phyloP scores from a whole-genome alignment of 257 asterid species.

The Nicotiana paniculata region DNA sequence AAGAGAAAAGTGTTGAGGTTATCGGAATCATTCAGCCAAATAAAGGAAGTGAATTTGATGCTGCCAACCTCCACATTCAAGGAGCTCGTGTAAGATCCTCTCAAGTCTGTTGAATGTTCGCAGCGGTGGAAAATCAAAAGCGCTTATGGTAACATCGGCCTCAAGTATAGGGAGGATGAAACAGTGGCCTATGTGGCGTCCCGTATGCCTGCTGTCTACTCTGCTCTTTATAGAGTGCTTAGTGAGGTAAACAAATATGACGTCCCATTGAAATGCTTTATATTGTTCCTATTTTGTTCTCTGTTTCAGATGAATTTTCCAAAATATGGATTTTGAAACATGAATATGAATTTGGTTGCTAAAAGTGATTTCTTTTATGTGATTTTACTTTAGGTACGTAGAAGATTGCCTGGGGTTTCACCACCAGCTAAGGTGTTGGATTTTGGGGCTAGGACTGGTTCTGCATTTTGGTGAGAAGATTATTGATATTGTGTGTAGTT shows the following conservation, averaged over 20 bases:
- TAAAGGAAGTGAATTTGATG: slow-evolving; percentile 71
- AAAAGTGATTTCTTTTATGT: slow-evolving; percentile 11
- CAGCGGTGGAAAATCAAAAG: slow-evolving; percentile 77
- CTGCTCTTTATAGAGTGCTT: slow-evolving; percentile 76
- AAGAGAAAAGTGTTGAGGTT: slow-evolving; percentile 76
- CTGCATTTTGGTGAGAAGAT: slow-evolving; percentile 84
- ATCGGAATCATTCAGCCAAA: slow-evolving; percentile 56
- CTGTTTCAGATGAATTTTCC: background rate
- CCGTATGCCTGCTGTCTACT: slow-evolving; percentile 95
- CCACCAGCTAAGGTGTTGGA: slow-evolving; percentile 92
- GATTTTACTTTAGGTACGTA: slow-evolving; percentile 43
- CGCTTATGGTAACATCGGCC: slow-evolving; percentile 74
- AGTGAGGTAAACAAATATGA: slow-evolving; percentile 55
- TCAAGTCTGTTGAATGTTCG: slow-evolving; percentile 57
- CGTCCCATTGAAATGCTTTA: background rate
- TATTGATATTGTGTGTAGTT: too few relatives aligned
- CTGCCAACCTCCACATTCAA: slow-evolving; percentile 70
- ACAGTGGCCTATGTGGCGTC: slow-evolving; percentile 85
- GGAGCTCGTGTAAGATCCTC: slow-evolving; percentile 80
- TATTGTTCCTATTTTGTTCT: background rate
- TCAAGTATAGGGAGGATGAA: slow-evolving; percentile 70
- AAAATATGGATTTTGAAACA: background rate
- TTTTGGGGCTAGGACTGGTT: slow-evolving; percentile 97
- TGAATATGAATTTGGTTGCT: background rate
- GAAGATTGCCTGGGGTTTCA: slow-evolving; percentile 72